Base-by-base conservation (phyloP, 192 early-diverging fungal species). In the Backusella tuberculispora region DNA sequence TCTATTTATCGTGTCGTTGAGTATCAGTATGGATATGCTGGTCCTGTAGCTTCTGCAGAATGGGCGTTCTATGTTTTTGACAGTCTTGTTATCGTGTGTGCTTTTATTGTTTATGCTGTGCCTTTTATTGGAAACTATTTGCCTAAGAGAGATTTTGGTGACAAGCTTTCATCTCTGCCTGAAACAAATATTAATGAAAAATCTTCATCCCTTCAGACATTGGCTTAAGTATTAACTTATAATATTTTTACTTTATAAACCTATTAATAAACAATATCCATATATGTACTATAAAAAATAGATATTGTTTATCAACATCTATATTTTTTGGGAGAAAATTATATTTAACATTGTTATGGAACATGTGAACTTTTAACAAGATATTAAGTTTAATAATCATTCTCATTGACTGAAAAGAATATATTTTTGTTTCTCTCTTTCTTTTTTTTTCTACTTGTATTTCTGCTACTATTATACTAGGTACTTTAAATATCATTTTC, bases 41-140 rank as follows among this genome's bases (percentile, higher is more conserved):
- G 66, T 4, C 38, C 38, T 67, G 38, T 67, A 12, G 66, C 66
- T 13, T 21, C 66, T 1, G 34, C 66, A 13, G 66, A 67, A 43
- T 67, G 66, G 66, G 66, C 66, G 21, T 67, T 67, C 41, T 67
- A 67, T 67, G 19, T 67, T 5, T 67, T 67, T 43, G 66, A 67
- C 12, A 4, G 38, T 43, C 66, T 67, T 24, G 66, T 41, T n/a
- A 67, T 67, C 10, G 2, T 41, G 3, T 5, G 4, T 43, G 21
- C 38, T 67, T 67, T 67, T 19, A 21, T 67, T 41, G n/a, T 19
- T 19, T 67, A 67, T 41, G 3, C 9, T 26, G 12, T 67, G 12
- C 41, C 37, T 10, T 67, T 67, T 67, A 67, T 67, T 38, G 66
- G 66, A 43, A 67, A 67, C 17, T 67, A 67, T 12, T 41, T 67